Evolutionary conservation across 352 stramenopile genomes (phyloP), one percentile per base, ranked within the genome.

Genomic region (Phytophthora lateralis): DNA sequence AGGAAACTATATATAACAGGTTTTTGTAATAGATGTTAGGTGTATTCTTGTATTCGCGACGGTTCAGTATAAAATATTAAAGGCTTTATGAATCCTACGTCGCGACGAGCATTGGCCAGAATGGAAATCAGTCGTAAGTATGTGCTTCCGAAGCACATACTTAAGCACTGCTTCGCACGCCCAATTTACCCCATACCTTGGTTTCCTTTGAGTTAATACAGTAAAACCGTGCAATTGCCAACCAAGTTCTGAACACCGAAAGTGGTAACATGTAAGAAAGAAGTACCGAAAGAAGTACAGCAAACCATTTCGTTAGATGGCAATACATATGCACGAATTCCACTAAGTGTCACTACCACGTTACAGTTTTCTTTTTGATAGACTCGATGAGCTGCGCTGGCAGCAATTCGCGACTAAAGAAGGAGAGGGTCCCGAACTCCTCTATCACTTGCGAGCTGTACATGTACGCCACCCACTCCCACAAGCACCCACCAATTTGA

Each of bases 331-430:
- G 11, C 8, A 11, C 4, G 4, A 32, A 11, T 2, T 32, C 7
- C 27, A 32, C 27, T 32, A 2, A 0, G 6, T 32, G 11, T 32
- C 20, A 45, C 35, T 26, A 78, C 70, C 72, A 82, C 34, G 70
- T 60, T 24, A 82, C 61, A 2, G 63, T 64, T 17, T 63, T 73
- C 51, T 75, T 76, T 50, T 82, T 78, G 70, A 85, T 78, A 4
- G 69, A 74, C 24, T 71, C 63, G 27, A 82, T 76, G 35, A 85
- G 67, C 70, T 82, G 75, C 34, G 66, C 45, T 2, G 75, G 75
- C 34, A 85, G 44, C 55, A 85, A 39, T 43, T 85, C 73, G 21
- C 63, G 72, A 24, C 60, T 78, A 35, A 80, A 82, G 56, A 85
- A 82, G 8, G 69, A 66, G 1, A 82, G 51, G 2, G 66, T 73